These are phyloP conservation scores for Hanseniaspora sp. DNA, from an alignment of 1,139 yeast genomes.

Conservation along the genomic window DNA sequence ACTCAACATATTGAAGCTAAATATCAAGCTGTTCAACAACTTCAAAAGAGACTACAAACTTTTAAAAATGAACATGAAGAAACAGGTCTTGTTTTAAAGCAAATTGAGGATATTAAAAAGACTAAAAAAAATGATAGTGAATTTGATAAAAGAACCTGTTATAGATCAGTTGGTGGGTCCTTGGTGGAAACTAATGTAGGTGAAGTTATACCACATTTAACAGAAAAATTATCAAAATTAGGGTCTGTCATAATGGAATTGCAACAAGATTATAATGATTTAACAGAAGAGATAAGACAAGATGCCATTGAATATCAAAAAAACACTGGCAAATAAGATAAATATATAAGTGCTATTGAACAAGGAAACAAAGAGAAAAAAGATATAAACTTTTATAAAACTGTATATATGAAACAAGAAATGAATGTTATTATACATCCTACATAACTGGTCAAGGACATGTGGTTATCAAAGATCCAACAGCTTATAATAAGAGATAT, in stretches of 20 bases:
- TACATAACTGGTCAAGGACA: constrained; percentile 33
- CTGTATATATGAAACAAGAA: constrained; percentile 43
- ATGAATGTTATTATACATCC: constrained; percentile 44
- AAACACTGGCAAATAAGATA: background rate
- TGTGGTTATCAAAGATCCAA: constrained; percentile 37
- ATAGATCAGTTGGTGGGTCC: constrained; percentile 90
- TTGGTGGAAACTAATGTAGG: constrained; percentile 71
- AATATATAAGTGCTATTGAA: background rate
- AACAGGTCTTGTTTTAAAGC: constrained; percentile 44
- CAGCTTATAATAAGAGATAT: constrained; percentile 47
- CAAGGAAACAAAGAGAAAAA: background rate
- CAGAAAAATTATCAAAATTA: constrained; percentile 42
- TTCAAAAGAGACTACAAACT: constrained; percentile 38
- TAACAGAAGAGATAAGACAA: constrained; percentile 14
- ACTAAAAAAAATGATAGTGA: constrained; percentile 24
- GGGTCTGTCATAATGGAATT: constrained; percentile 2
- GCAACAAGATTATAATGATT: constrained; percentile 12
- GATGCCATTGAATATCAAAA: constrained; percentile 14
- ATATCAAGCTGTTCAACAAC: constrained; percentile 42
- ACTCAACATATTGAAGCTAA: constrained; percentile 44
- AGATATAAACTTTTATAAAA: background rate
- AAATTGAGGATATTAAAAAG: constrained; percentile 38
- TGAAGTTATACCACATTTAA: constrained; percentile 60
- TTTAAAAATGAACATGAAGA: constrained; percentile 42
- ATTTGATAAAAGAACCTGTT: constrained; percentile 50